Evolutionary conservation across 768 basidiomycete species (phyloP), one percentile per base, ranked within the genome.

Genomic region (Pisolithus marmoratus): DNA sequence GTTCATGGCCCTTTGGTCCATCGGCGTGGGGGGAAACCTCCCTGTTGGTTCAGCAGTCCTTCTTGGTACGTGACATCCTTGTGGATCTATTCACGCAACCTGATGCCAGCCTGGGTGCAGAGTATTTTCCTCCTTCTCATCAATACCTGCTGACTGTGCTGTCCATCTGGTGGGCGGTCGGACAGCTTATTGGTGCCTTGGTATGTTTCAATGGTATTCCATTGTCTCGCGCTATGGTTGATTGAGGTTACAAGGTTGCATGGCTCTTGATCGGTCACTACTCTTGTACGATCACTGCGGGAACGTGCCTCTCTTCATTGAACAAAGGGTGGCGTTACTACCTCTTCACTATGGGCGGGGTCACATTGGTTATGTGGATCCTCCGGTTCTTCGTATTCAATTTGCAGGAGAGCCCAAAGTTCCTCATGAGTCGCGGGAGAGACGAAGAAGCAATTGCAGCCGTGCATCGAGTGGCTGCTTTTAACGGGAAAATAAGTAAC

Each of bases 261-360:
- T 88, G 86, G 87, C 83, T 84, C 1, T 70, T 90, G 12, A 76
- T 89, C 46, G 74, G 79, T n/a, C 77, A 85, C 58, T 82, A 75
- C 61, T 85, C 86, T 5, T 89, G 87, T 58, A 59, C 74, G 5
- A 58, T 49, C 27, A 67, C 72, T 5, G 65, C 44, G 78, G 81
- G 62, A 58, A 72, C 67, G 8, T 87, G 85, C 62, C 67, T 74
- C 6, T 72, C 73, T 26, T 68, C 73, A 2, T 73, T 77, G 5
- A 88, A 90, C 55, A 64, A 78, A 66, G 87, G 87, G 19, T 90
- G 87, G 87, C 74, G 87, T 22, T 87, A 87, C 63, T 82, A 87
- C 62, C 70, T 87, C 19, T 85, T 77, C 61, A 67, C 79, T 11
- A 82, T 89, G 79, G 85, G 87, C 7, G 86, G 82, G 0, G 62